phyloP scores from a whole-genome alignment of 768 basidiomycete species.

The Cytidiella melzeri region DNA sequence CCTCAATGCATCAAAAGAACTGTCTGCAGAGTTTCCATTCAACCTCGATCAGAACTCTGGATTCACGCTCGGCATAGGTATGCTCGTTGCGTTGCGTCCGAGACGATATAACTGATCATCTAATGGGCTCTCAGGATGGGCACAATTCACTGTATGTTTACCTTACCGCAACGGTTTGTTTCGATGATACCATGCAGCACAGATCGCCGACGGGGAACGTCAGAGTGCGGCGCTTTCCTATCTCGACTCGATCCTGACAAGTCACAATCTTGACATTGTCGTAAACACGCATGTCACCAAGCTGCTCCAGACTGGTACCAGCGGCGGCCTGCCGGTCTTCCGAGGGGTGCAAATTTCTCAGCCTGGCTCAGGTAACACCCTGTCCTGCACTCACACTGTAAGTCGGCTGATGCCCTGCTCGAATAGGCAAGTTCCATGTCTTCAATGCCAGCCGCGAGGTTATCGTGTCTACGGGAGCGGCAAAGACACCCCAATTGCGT shows the following conservation, averaged over 20 bases:
- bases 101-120: too few relatives aligned
- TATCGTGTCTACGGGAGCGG: constrained; percentile 20
- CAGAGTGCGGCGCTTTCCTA: constrained; percentile 21
- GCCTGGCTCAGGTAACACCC: neutral
- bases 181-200: neutral
- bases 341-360: neutral
- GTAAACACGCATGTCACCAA: constrained; percentile 14
- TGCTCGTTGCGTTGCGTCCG: neutral
- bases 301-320: neutral
- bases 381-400: neutral
- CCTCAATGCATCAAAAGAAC: constrained; percentile 2
- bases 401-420: too few relatives aligned
- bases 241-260: constrained; percentile 21
- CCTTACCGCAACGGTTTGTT: neutral
- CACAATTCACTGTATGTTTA: neutral
- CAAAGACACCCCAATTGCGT: constrained; percentile 19
- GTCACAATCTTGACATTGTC: constrained; percentile 26
- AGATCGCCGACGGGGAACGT: neutral
- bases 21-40: constrained; percentile 9
- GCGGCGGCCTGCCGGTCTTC: neutral
- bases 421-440: neutral
- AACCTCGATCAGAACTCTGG: constrained; percentile 13
- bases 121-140: neutral
- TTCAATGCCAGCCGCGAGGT: constrained; percentile 10
- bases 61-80: constrained; percentile 9